Percentiles rank a stretch among this genome's conserved stretches.
Evolutionary conservation across 2,329 filamentous ascomycete species (phyloP).

Genomic region (Aspergillus pseudotamarii): DNA sequence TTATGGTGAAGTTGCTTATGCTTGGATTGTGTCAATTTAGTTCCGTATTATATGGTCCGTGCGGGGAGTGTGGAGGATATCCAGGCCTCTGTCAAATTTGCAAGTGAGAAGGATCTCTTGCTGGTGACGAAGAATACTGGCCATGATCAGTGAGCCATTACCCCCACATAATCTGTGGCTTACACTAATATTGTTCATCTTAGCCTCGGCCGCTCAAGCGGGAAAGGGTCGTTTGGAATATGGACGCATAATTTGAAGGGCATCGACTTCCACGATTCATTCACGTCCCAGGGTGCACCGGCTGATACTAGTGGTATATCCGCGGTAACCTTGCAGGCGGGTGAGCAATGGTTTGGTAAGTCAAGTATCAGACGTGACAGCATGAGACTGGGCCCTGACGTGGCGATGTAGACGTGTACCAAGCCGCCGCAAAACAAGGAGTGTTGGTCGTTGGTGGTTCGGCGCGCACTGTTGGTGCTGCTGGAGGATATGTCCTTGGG

Average conservation of each 20-base stretch:
- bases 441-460: constrained; percentile 6
- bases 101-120: neutral
- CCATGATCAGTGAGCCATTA: constrained; percentile 1
- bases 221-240: neutral
- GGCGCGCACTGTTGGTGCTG: constrained; percentile 6
- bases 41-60: constrained; percentile 1
- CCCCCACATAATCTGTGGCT: neutral
- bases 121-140: constrained; percentile 7
- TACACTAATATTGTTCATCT: neutral
- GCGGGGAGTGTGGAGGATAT: constrained; percentile 1
- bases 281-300: neutral
- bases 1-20: neutral
- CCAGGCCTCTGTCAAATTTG: constrained; percentile 4
- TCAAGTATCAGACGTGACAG: neutral
- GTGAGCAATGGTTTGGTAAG: constrained; percentile 9
- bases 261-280: constrained; percentile 1
- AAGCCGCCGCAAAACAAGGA: neutral
- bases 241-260: constrained; percentile 4
- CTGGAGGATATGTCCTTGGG: constrained; percentile 5
- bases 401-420: constrained; percentile 1
- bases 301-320: neutral
- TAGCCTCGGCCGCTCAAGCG: constrained; percentile 5
- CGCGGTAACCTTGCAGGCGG: constrained; percentile 1
- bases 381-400: neutral
- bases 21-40: neutral